Conservation (phyloP, 495 filamentous ascomycete species). For the Penicilliopsis zonata region DNA sequence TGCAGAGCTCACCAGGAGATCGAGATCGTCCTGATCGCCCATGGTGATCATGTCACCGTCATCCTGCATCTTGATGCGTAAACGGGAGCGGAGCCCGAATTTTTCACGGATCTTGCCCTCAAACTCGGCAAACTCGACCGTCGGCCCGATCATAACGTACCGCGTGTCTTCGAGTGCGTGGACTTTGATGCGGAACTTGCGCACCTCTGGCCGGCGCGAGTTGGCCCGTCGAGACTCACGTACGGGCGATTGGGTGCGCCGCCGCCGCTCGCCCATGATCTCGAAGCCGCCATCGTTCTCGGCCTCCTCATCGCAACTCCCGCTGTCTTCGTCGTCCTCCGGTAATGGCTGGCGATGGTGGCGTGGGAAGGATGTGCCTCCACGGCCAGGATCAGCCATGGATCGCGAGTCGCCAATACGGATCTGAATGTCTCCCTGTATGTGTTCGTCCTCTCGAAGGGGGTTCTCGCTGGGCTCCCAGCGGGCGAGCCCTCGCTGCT, state of each 20-base stretch:
- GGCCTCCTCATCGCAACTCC: slow-evolving; percentile 48
- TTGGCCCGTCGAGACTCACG: slow-evolving; percentile 16
- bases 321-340: slow-evolving; percentile 64
- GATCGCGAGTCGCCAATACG: too few species aligned
- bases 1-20: slow-evolving; percentile 61
- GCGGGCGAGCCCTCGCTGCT: slow-evolving; percentile 2
- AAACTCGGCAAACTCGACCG: slow-evolving; percentile 64
- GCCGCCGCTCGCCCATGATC: slow-evolving; percentile 42
- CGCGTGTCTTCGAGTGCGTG: slow-evolving; percentile 80
- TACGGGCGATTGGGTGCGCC: slow-evolving; percentile 17
- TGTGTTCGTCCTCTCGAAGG: too few species aligned
- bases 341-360: slow-evolving; percentile 42
- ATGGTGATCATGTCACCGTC: slow-evolving; percentile 91
- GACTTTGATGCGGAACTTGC: slow-evolving; percentile 76
- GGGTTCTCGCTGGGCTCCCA: background rate
- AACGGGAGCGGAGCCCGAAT: slow-evolving; percentile 55
- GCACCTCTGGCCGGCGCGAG: slow-evolving; percentile 25
- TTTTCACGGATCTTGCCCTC: slow-evolving; percentile 70
- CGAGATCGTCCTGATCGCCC: slow-evolving; percentile 92
- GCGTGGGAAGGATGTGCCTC: slow-evolving; percentile 19
- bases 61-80: slow-evolving; percentile 81
- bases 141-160: slow-evolving; percentile 75
- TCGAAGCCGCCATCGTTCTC: slow-evolving; percentile 70
- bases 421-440: too few species aligned
- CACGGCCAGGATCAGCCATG: slow-evolving; percentile 16